Evolutionary conservation across 257 asterid species (phyloP).

Genomic region (Leptodermis oblonga): DNA sequence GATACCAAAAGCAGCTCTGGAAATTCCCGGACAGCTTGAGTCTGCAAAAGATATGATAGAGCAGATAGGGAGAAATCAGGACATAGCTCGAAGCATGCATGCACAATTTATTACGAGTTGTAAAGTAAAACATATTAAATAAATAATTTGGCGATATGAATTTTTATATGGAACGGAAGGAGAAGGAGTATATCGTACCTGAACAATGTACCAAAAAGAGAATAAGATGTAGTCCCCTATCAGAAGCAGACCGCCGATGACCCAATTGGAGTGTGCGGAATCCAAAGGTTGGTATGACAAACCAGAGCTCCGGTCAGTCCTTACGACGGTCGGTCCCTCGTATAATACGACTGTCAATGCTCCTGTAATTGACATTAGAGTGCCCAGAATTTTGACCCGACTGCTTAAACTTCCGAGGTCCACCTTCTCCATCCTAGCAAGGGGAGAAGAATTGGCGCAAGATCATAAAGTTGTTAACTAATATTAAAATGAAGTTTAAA

Average conservation of each 20-base stretch:
- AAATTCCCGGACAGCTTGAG: constrained; percentile 63
- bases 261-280: constrained; percentile 57
- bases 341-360: constrained; percentile 71
- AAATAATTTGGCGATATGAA: no score
- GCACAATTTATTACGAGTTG: no score
- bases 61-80: no score
- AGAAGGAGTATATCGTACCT: constrained; percentile 31
- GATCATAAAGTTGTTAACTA: no score
- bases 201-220: constrained; percentile 80
- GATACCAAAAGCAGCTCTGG: constrained; percentile 43
- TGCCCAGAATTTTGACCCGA: constrained; percentile 64
- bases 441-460: no score
- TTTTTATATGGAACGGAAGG: background rate
- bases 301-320: constrained; percentile 17
- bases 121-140: no score
- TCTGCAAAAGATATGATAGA: constrained; percentile 36
- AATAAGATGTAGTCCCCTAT: constrained; percentile 55
- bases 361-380: constrained; percentile 69
- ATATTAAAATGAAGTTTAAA: no score
- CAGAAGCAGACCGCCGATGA: constrained; percentile 65
- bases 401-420: constrained; percentile 50
- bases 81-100: background rate
- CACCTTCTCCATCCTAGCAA: constrained; percentile 71
- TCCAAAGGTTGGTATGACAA: constrained; percentile 16
- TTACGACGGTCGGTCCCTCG: constrained; percentile 55